phyloP scores from a whole-genome alignment of 371 early-diverging fungal genomes.

The Haplosporangium sp. region DNA sequence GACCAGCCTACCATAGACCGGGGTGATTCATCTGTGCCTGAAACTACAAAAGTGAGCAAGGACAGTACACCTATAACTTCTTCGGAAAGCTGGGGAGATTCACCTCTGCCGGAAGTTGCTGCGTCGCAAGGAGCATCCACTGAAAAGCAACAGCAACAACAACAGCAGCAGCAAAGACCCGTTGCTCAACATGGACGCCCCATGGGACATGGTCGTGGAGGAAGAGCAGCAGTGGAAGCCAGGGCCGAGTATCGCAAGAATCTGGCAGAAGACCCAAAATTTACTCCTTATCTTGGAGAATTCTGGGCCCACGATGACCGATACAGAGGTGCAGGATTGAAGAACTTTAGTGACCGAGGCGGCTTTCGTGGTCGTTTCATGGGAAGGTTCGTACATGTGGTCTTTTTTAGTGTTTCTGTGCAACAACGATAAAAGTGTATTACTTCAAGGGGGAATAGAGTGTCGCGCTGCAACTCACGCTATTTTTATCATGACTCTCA shows the following conservation, averaged over 20 bases:
- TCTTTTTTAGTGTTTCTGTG: background rate
- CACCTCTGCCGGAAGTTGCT: background rate
- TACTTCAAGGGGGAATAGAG: slow-evolving; percentile 5
- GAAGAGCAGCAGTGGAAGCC: slow-evolving; percentile 56
- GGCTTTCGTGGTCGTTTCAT: slow-evolving; percentile 48
- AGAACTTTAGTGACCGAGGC: slow-evolving; percentile 46
- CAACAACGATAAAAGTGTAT: background rate
- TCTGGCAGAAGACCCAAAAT: slow-evolving; percentile 68
- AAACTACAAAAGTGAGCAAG: background rate
- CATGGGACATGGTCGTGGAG: slow-evolving; percentile 32
- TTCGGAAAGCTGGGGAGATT: no score
- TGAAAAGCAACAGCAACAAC: slow-evolving; percentile 7
- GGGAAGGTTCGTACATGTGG: slow-evolving; percentile 38
- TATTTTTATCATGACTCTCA: slow-evolving; percentile 6
- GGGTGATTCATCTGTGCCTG: slow-evolving; percentile 8
- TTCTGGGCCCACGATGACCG: slow-evolving; percentile 74
- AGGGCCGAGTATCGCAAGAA: slow-evolving; percentile 66
- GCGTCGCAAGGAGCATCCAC: slow-evolving; percentile 7
- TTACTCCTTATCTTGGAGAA: slow-evolving; percentile 67
- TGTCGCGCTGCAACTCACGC: background rate
- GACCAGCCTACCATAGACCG: slow-evolving; percentile 17
- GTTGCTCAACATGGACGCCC: slow-evolving; percentile 30
- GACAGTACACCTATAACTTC: no score
- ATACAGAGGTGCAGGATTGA: slow-evolving; percentile 61
- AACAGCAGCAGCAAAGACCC: slow-evolving; percentile 20